These are phyloP conservation scores for Hippophae tibetana DNA, from an alignment of 306 rosid species.

Conservation along the genomic window DNA sequence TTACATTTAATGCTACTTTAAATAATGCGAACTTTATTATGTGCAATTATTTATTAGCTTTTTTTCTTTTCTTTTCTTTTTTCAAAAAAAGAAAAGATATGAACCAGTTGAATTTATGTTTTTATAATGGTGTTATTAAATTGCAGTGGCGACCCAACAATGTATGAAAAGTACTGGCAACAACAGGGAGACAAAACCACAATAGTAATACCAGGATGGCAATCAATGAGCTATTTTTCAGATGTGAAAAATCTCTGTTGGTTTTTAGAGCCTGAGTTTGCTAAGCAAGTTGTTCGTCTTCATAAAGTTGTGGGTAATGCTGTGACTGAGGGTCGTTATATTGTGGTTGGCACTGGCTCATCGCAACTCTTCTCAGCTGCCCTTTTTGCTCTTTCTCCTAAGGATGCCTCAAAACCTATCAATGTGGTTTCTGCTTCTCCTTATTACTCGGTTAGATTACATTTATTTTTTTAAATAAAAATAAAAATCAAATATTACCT, in stretches of 20 bases:
- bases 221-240: conserved; percentile 33
- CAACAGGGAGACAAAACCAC: conserved; percentile 25
- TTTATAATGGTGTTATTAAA: too few species aligned
- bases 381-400: conserved; percentile 26
- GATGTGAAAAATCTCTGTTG: conserved; percentile 19
- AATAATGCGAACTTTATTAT: too few species aligned
- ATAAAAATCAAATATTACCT: too few species aligned
- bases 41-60: too few species aligned
- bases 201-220: conserved; percentile 37
- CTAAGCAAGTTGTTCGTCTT: conserved; percentile 7
- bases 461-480: too few species aligned
- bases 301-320: conserved; percentile 35
- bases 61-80: too few species aligned
- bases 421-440: too few species aligned
- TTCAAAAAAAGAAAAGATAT: too few species aligned
- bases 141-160: conserved; percentile 40
- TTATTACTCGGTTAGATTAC: too few species aligned
- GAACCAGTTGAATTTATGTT: too few species aligned
- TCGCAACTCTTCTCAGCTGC: conserved; percentile 40
- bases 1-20: too few species aligned
- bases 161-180: conserved; percentile 43
- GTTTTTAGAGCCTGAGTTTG: conserved; percentile 7
- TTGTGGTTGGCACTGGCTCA: conserved; percentile 41
- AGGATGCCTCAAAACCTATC: not conserved
- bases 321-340: conserved; percentile 22